Base-by-base conservation (phyloP, 257 asterid genomes). In the Capsicum rhomboideum region DNA sequence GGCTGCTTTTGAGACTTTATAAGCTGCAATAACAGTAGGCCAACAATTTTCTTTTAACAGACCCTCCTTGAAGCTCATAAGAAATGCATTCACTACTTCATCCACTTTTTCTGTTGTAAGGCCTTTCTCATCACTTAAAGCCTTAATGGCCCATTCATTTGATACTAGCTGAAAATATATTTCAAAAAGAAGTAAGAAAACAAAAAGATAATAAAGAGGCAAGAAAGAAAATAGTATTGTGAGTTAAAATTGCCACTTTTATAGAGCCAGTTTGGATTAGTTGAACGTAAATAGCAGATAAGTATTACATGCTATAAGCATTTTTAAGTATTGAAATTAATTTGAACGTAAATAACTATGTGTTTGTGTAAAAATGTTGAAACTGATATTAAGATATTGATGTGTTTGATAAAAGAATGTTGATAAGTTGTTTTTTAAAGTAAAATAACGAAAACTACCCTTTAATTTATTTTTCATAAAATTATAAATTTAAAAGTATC, bases 1-100 rank as follows among this genome's bases (percentile, higher is more conserved):
- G 42, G 88, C 85, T 0, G 86, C 88, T 69, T 88, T 88, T 28
- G 91, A 88, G n/a, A 88, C 79, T 82, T 44, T 84, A 42, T 88
- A 88, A 23, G 89, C 84, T 9, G 89, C 18, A 21, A 61, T 2
- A 34, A 21, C 3, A 4, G 21, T 4, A 29, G 91, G 87, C 91
- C 91, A 88, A 13, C 88, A 85, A 28, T 86, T 82, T 40, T 84
- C 74, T 82, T 86, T 18, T 52, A 69, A 28, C 18, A 78, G 10
- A 9, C 82, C 84, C 6, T 86, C 85, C 34, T 86, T 82, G 26
- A 78, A 69, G 58, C 83, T 68, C 34, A 29, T 63, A 20, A 86
- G 85, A 50, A 82, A 71, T 3, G 58, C 28, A 28, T 68, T 67
- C 20, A 86, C 13, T 21, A 86, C 84, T 29, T 82, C 75, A 29